phyloP scores from a whole-genome alignment of 495 filamentous ascomycete genomes.

The Podospora pseudoanserina region DNA sequence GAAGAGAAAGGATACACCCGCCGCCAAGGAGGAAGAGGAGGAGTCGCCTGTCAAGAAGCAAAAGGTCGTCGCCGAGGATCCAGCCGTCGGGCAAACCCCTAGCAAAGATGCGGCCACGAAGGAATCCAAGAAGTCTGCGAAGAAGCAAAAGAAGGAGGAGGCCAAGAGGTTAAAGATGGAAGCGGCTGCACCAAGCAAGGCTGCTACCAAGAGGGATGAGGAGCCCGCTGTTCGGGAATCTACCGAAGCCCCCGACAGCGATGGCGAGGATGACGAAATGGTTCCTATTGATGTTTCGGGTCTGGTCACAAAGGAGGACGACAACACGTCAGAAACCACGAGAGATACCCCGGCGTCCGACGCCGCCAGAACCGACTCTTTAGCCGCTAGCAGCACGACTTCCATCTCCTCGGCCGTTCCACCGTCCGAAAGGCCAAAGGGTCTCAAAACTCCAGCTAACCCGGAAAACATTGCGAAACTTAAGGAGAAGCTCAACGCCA shows the following conservation, averaged over 20 bases:
- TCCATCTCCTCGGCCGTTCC: slow-evolving; percentile 68
- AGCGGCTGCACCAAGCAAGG: slow-evolving; percentile 13
- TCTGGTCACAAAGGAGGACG: slow-evolving; percentile 42
- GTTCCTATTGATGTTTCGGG: slow-evolving; percentile 46
- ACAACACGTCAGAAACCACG: slow-evolving; percentile 50
- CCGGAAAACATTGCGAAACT: slow-evolving; percentile 52
- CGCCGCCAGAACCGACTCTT: slow-evolving; percentile 41
- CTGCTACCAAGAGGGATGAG: slow-evolving; percentile 7
- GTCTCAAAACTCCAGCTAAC: slow-evolving; percentile 56
- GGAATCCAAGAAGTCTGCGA: slow-evolving; percentile 28
- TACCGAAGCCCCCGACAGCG: slow-evolving; percentile 20
- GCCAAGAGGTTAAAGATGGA: slow-evolving; percentile 21
- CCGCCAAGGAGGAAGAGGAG: slow-evolving; percentile 44
- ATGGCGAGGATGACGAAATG: slow-evolving; percentile 24
- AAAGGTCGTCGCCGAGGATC: slow-evolving; percentile 37
- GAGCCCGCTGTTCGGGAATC: slow-evolving; percentile 17
- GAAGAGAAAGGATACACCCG: slow-evolving; percentile 42
- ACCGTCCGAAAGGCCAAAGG: slow-evolving; percentile 53
- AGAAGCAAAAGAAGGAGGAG: slow-evolving; percentile 28
- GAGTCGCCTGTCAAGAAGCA: slow-evolving; percentile 39
- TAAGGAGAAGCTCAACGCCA: slow-evolving; percentile 70
- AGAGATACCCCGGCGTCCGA: slow-evolving; percentile 65
- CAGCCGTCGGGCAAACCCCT: slow-evolving; percentile 24
- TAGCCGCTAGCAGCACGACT: slow-evolving; percentile 59
- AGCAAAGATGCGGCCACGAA: slow-evolving; percentile 32